Percentiles rank a stretch among this genome's conserved stretches.
Evolutionary conservation across 306 rosid species (phyloP).

Genomic region (Prunus mume): DNA sequence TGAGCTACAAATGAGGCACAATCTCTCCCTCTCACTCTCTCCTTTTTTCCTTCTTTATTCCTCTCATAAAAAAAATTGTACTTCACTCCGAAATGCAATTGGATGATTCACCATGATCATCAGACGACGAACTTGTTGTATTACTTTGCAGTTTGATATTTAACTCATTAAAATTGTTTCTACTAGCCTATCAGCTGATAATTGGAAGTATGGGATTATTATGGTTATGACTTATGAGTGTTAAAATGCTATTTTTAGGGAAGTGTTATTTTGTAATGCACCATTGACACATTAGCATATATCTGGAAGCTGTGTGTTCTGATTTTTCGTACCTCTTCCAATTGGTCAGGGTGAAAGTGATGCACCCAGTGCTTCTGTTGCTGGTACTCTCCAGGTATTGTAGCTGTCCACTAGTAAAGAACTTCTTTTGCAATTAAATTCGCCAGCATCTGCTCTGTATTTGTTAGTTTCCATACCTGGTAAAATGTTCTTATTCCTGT

Average conservation of each 20-base stretch:
- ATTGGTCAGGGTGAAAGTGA: constrained; percentile 83
- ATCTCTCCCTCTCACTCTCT: no score
- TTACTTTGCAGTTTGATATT: no score
- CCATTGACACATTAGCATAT: neutral
- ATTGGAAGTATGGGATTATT: no score
- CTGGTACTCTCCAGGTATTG: constrained; percentile 80
- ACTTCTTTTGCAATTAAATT: constrained; percentile 3
- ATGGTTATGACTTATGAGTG: no score
- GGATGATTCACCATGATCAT: no score
- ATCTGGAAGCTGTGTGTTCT: constrained; percentile 1
- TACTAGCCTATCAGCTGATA: neutral
- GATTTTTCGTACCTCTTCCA: constrained; percentile 16
- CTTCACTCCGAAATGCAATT: no score
- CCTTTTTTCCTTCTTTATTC: no score
- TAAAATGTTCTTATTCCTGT: constrained; percentile 24
- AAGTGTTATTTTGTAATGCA: neutral
- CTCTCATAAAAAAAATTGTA: no score
- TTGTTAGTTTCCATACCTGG: neutral
- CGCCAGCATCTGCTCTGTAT: neutral
- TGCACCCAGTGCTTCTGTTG: constrained; percentile 62
- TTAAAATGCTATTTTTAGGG: neutral
- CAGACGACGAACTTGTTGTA: no score
- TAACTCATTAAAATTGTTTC: no score
- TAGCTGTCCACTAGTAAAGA: constrained; percentile 7
- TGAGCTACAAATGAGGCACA: no score